Base-by-base conservation (phyloP, 208 protist species). In the Herpetomonas tarakana region DNA sequence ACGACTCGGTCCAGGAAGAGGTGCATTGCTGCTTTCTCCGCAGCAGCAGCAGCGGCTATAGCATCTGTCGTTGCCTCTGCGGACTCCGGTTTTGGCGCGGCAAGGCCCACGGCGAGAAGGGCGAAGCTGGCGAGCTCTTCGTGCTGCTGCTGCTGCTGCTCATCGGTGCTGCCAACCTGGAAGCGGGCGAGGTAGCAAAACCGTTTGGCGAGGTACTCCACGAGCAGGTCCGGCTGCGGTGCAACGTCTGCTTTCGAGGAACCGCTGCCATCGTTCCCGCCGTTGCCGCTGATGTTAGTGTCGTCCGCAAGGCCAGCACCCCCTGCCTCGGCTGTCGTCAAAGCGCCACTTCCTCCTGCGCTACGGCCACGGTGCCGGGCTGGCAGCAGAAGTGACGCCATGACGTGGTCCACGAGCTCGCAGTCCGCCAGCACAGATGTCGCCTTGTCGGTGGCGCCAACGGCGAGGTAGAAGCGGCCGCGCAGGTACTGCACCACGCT, bases 371-470 rank as follows among this genome's bases (percentile, higher is more conserved):
- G 6, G 35, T 14, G 9, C 16, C 19, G 9, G 44, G 16, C 19
- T 12, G 44, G 9, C 4, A 18, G 4, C 16, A 22, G 19, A 4
- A 49, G 44, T 6, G 6, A 18, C 16, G 44, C 44, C 9, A 49
- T 12, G 9, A 88, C 69, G 39, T 82, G 76, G 29, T 88, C 81
- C 55, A 91, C 87, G 45, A 54, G 69, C 44, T 89, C 75, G 56
- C 82, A 92, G 38, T 73, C 68, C n/a, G 80, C 81, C 18, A 85
- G 67, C 4, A 81, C 50, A 2, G 68, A 70, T 14, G 76, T 65
- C n/a, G 76, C 71, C 53, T 70, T 56, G 25, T 72, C 56, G 14
- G 31, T 19, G 46, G 54, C 60, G 12, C 78, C 76, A 25, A 72
- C 52, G 25, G 68, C 58, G 29, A 91, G 59, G 47, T 81, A 78